Evolutionary conservation across 495 filamentous ascomycete genomes (phyloP).

Genomic region (Saxophila tyrrhenica): DNA sequence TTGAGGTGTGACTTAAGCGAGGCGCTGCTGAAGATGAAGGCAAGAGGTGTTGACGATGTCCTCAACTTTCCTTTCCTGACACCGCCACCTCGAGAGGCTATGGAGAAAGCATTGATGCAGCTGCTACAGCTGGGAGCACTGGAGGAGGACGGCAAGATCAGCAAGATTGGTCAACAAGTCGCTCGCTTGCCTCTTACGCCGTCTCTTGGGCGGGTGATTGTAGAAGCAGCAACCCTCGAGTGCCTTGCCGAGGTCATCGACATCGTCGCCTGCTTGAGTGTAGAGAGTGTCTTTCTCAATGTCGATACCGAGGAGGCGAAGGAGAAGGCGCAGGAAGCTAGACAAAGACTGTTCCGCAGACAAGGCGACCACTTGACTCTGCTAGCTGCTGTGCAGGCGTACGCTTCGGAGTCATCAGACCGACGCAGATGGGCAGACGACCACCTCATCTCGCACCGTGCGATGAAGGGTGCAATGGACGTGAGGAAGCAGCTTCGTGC

Average conservation of each 20-base stretch:
- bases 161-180: slow-evolving; percentile 59
- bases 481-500: slow-evolving; percentile 78
- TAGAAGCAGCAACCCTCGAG: slow-evolving; percentile 63
- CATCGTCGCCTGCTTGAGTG: slow-evolving; percentile 76
- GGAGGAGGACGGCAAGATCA: slow-evolving; percentile 60
- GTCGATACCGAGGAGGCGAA: slow-evolving; percentile 68
- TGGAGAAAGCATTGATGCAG: slow-evolving; percentile 76
- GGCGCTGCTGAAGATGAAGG: slow-evolving; percentile 88
- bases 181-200: slow-evolving; percentile 75
- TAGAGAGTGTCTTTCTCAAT: slow-evolving; percentile 80
- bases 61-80: slow-evolving; percentile 78
- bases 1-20: slow-evolving; percentile 76
- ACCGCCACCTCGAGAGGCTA: slow-evolving; percentile 58
- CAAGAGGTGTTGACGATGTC: slow-evolving; percentile 74
- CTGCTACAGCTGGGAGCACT: slow-evolving; percentile 69
- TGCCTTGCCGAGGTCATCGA: slow-evolving; percentile 81
- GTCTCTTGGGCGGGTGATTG: slow-evolving; percentile 64
- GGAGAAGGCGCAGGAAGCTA: slow-evolving; percentile 60
- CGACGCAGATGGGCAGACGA: slow-evolving; percentile 65
- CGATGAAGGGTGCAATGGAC: slow-evolving; percentile 71
- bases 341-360: slow-evolving; percentile 61
- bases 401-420: slow-evolving; percentile 62
- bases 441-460: slow-evolving; percentile 66
- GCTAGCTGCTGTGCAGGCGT: slow-evolving; percentile 70
- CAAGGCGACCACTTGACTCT: slow-evolving; percentile 89